A percentile compares a stretch with the other conserved stretches of the same genome.
These are phyloP conservation scores for Thozetella sp. DNA, from an alignment of 495 filamentous ascomycete genomes.

Conservation along the genomic window DNA sequence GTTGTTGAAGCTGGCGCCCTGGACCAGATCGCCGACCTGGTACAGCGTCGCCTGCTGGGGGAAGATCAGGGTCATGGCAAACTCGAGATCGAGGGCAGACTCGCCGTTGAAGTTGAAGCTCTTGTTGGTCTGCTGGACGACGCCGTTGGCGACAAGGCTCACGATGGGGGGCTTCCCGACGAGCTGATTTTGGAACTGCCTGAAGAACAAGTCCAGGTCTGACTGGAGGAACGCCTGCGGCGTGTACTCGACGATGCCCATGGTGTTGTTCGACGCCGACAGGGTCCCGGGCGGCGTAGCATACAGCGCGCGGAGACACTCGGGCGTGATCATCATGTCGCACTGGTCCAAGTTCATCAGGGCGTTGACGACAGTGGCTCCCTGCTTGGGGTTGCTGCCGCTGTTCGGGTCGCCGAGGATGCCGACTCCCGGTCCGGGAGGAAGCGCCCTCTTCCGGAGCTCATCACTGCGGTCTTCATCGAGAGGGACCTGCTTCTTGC, in stretches of 20 bases:
- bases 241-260: constrained; percentile 21
- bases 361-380: constrained; percentile 9
- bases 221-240: constrained; percentile 34
- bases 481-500: background rate
- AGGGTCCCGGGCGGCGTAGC: constrained; percentile 11
- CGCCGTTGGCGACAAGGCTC: constrained; percentile 21
- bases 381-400: constrained; percentile 4
- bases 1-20: constrained; percentile 51
- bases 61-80: constrained; percentile 40
- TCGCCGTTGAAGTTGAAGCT: constrained; percentile 25
- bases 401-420: constrained; percentile 5
- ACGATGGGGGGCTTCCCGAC: constrained; percentile 14
- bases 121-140: constrained; percentile 10
- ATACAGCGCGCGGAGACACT: constrained; percentile 20
- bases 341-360: constrained; percentile 15
- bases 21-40: constrained; percentile 55
- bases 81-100: constrained; percentile 26
- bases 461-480: background rate
- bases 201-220: constrained; percentile 63
- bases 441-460: background rate
- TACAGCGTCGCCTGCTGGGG: constrained; percentile 58
- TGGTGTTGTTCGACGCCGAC: constrained; percentile 27
- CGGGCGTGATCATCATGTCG: constrained; percentile 4
- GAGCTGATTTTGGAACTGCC: constrained; percentile 31
- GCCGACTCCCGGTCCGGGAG: background rate